Conservation (phyloP, 305 asterid species). For the Ajuga reptans region DNA sequence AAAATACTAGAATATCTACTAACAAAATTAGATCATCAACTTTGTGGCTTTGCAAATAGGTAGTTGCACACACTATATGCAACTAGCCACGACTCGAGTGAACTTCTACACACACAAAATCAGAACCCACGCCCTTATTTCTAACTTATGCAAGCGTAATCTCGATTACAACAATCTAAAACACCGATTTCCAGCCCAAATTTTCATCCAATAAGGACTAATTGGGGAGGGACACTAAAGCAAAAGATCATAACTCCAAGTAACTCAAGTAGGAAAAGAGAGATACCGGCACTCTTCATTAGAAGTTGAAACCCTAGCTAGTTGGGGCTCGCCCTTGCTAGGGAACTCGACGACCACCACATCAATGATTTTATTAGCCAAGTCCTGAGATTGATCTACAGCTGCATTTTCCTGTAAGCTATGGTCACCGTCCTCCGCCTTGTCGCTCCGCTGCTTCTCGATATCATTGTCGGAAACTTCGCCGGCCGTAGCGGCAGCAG, state of each 20-base stretch:
- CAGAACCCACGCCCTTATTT: not conserved
- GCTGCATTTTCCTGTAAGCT: conserved; percentile 4
- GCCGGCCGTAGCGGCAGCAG: conserved; percentile 16
- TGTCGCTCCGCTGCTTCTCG: conserved; percentile 25
- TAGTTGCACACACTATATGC: not conserved
- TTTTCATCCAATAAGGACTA: not conserved
- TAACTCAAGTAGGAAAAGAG: not conserved
- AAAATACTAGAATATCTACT: not conserved
- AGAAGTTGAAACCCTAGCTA: conserved; percentile 24
- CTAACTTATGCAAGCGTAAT: not conserved
- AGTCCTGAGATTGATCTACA: conserved; percentile 21
- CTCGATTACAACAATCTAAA: not conserved
- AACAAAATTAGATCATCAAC: not conserved
- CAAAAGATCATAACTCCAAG: not conserved
- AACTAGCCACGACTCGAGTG: not conserved
- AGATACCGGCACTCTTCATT: conserved; percentile 37
- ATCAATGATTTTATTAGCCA: conserved; percentile 27
- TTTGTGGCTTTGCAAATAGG: not conserved
- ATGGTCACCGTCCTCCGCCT: conserved; percentile 10
- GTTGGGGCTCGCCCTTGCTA: conserved; percentile 25
- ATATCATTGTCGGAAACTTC: conserved; percentile 23
- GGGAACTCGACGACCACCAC: conserved; percentile 34
- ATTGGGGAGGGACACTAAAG: not conserved
- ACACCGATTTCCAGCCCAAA: not conserved
- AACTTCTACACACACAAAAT: not conserved